These are phyloP conservation scores for Scedosporium aurantiacum DNA, from an alignment of 2,329 filamentous ascomycete species.

Conservation along the genomic window DNA sequence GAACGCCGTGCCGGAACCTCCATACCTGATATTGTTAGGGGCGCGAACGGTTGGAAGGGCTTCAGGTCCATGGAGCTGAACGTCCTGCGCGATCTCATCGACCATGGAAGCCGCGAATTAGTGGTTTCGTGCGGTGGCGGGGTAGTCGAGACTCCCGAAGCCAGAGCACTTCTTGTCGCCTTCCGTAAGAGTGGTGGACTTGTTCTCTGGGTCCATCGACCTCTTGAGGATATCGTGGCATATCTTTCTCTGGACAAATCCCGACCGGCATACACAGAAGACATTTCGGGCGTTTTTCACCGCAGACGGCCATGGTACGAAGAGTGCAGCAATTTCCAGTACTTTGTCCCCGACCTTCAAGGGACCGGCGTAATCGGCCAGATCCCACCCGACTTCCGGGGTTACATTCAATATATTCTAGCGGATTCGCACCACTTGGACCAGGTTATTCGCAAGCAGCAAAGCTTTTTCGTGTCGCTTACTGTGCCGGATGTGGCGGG, in stretches of 20 bases:
- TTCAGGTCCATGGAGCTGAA: slow-evolving; percentile 73
- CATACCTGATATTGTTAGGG: slow-evolving; percentile 77
- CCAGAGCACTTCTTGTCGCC: slow-evolving; percentile 61
- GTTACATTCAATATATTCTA: slow-evolving; percentile 24
- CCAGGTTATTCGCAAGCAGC: slow-evolving; percentile 39
- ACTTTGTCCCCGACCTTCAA: slow-evolving; percentile 61
- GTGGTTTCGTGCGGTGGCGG: slow-evolving; percentile 93
- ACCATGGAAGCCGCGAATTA: slow-evolving; percentile 62
- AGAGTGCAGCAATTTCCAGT: slow-evolving; percentile 88
- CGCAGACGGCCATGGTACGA: slow-evolving; percentile 83
- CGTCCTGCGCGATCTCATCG: slow-evolving; percentile 61
- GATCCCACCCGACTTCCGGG: slow-evolving; percentile 23
- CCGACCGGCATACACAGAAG: slow-evolving; percentile 81
- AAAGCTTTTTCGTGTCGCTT: slow-evolving; percentile 87
- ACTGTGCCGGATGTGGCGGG: slow-evolving; percentile 66
- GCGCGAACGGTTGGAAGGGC: slow-evolving; percentile 66
- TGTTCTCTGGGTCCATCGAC: slow-evolving; percentile 77
- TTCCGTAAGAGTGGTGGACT: slow-evolving; percentile 69
- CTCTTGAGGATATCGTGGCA: slow-evolving; percentile 78
- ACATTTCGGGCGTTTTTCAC: slow-evolving; percentile 84
- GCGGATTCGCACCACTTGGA: slow-evolving; percentile 28
- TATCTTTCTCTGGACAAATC: slow-evolving; percentile 85
- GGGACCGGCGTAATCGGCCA: slow-evolving; percentile 13
- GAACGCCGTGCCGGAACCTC: slow-evolving; percentile 62
- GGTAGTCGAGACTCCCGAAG: slow-evolving; percentile 75